A percentile compares a stretch with the other conserved stretches of the same genome.
phyloP scores from a whole-genome alignment of 176 grass and related monocot species.

The Paspalum notatum region DNA sequence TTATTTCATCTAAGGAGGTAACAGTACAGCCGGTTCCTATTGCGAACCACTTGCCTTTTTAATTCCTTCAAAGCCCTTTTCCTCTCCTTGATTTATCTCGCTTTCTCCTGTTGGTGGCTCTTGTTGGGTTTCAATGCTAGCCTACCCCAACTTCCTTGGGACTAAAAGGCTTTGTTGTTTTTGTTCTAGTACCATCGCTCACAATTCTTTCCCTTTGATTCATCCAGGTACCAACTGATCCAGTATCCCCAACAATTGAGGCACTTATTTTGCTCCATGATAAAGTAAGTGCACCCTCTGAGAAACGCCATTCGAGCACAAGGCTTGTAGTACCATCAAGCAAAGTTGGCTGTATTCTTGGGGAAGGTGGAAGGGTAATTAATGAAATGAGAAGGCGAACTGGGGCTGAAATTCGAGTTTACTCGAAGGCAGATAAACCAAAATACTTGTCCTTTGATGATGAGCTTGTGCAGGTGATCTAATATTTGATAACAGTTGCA shows the following conservation, averaged over 20 bases:
- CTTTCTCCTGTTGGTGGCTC: no score
- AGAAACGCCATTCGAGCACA: constrained; percentile 68
- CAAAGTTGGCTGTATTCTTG: constrained; percentile 95
- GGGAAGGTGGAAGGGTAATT: constrained; percentile 89
- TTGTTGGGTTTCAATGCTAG: no score
- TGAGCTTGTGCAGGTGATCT: constrained; percentile 91
- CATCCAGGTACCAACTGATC: constrained; percentile 70
- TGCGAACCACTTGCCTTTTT: background rate
- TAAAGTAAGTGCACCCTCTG: constrained; percentile 69
- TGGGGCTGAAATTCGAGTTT: constrained; percentile 90
- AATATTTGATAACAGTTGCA: constrained; percentile 39
- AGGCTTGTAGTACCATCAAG: constrained; percentile 91
- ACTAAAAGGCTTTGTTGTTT: no score
- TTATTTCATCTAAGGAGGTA: constrained; percentile 94
- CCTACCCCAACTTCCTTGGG: no score
- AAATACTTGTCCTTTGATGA: constrained; percentile 84
- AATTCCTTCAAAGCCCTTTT: no score
- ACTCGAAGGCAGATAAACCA: constrained; percentile 84
- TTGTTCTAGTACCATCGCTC: constrained; percentile 31
- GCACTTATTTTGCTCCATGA: constrained; percentile 84
- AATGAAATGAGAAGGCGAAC: constrained; percentile 95
- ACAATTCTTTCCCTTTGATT: constrained; percentile 36
- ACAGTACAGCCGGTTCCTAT: constrained; percentile 33
- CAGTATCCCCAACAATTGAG: constrained; percentile 85
- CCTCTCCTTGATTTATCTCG: no score